Conservation (phyloP, 352 stramenopile species). For the Phytophthora boehmeriae region DNA sequence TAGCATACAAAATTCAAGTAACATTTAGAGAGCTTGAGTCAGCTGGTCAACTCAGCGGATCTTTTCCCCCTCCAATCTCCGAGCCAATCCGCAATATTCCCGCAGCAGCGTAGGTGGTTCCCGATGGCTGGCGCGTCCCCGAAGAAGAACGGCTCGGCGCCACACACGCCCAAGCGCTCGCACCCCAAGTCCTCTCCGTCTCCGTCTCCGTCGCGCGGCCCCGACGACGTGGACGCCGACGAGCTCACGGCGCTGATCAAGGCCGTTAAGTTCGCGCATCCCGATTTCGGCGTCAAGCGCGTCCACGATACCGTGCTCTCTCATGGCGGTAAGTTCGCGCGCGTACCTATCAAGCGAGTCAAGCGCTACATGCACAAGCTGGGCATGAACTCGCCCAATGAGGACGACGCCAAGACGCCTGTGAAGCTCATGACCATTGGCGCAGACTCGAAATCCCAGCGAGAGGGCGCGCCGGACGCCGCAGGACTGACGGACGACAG, state of each 20-base stretch:
- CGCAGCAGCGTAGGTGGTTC: conserved; percentile 1
- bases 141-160: conserved; percentile 33
- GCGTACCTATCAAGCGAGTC: conserved; percentile 80
- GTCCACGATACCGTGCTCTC: conserved; percentile 77
- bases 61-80: neutral
- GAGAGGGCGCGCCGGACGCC: conserved; percentile 13
- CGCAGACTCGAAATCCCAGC: conserved; percentile 73
- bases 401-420: conserved; percentile 42
- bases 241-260: conserved; percentile 88
- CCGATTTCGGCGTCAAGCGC: conserved; percentile 84
- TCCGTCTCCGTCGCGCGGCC: conserved; percentile 31
- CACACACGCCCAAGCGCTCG: conserved; percentile 37
- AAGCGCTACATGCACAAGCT: conserved; percentile 89
- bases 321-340: conserved; percentile 80
- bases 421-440: conserved; percentile 88
- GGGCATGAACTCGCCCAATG: conserved; percentile 51
- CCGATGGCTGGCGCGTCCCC: conserved; percentile 29
- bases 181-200: conserved; percentile 26
- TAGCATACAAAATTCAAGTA: too few relatives aligned
- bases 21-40: too few relatives aligned
- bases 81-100: conserved; percentile 27
- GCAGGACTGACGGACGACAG: conserved; percentile 37
- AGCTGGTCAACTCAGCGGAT: too few relatives aligned
- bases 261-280: conserved; percentile 87
- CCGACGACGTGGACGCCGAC: conserved; percentile 61